Base-by-base conservation (phyloP, 2,329 filamentous ascomycete genomes). In the Fusarium albidum region DNA sequence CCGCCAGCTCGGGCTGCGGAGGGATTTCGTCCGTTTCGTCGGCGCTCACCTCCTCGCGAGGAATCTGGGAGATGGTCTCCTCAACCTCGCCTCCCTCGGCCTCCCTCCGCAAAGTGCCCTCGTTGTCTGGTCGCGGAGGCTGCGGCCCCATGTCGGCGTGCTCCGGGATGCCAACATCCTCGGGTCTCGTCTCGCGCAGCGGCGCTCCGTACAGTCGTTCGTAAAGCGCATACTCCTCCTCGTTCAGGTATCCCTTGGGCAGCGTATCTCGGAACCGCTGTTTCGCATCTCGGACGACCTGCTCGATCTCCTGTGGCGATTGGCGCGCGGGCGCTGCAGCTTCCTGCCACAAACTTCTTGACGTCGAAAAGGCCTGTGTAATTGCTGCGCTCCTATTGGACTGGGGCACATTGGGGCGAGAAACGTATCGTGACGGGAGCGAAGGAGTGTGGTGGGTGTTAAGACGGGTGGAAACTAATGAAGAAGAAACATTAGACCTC, bases 131-230 rank as follows among this genome's bases (percentile, higher is more conserved):
- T 12, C 58, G 62, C 15, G 61, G 27, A 7, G 49, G 7, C 14
- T 57, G 55, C 3, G 60, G 35, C 3, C 63, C 68, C 71, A 76
- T 73, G 34, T 76, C 73, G 21, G 69, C 74, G 63, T 68, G 72
- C 42, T 52, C 75, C 55, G 77, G 74, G 55, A 77, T 81, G 21
- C 74, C 85, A 5, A 85, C 79, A 70, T 89, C 84, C 51, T 87
- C 85, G 2, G 82, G 79, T 8, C 68, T 72, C 3, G 84, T 88
- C 45, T 83, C 80, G 34, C 86, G 80, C 56, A 90, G 70, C 3
- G 92, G 91, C 28, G 87, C 79, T 2, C 93, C 94, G 70, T 95
- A 97, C 13, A 96, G 75, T 59, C 92, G 82, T 68, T 89, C 86
- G 72, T 96, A 96, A 1, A 96, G 76, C 40, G 76, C 77, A 66